Percentiles rank a stretch among this genome's conserved stretches.
These are phyloP conservation scores for Pseudozyma sp. DNA, from an alignment of 1,284 basidiomycete species.

Conservation along the genomic window DNA sequence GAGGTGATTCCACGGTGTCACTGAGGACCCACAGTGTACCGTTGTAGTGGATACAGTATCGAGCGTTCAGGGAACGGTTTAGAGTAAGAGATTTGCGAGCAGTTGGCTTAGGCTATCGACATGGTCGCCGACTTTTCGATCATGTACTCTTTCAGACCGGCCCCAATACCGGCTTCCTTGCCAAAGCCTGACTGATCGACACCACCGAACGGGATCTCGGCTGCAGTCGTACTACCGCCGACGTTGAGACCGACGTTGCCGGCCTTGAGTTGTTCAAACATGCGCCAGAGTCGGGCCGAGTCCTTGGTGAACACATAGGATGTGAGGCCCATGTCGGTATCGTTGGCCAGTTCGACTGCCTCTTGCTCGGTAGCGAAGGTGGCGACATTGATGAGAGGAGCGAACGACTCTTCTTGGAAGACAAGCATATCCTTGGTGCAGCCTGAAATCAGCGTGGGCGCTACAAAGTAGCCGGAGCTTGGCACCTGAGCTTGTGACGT, in stretches of 20 bases:
- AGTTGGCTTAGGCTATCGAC: conserved; percentile 33
- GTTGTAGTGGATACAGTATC: too few species aligned
- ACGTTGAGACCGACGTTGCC: conserved; percentile 86
- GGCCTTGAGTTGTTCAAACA: conserved; percentile 92
- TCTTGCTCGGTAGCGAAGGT: conserved; percentile 94
- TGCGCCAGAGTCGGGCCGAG: conserved; percentile 89
- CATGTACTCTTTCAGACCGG: conserved; percentile 81
- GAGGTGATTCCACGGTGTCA: too few species aligned
- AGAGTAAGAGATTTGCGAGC: neutral
- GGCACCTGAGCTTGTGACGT: conserved; percentile 78
- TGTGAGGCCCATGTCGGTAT: conserved; percentile 85
- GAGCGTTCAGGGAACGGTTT: neutral
- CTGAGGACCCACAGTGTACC: too few species aligned
- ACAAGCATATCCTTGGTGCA: conserved; percentile 76
- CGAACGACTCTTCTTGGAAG: conserved; percentile 67
- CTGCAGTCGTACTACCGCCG: conserved; percentile 59
- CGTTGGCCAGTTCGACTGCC: conserved; percentile 86
- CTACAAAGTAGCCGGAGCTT: conserved; percentile 77
- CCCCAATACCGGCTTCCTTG: conserved; percentile 72
- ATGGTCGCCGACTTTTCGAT: conserved; percentile 59
- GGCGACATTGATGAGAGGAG: conserved; percentile 71
- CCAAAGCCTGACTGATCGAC: conserved; percentile 81
- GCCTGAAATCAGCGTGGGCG: conserved; percentile 86
- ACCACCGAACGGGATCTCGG: conserved; percentile 80
- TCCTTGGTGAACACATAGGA: conserved; percentile 74